A percentile compares a stretch with the other conserved stretches of the same genome.
Evolutionary conservation across 164 flowering plant species (phyloP).

Genomic region (Piper longum): DNA sequence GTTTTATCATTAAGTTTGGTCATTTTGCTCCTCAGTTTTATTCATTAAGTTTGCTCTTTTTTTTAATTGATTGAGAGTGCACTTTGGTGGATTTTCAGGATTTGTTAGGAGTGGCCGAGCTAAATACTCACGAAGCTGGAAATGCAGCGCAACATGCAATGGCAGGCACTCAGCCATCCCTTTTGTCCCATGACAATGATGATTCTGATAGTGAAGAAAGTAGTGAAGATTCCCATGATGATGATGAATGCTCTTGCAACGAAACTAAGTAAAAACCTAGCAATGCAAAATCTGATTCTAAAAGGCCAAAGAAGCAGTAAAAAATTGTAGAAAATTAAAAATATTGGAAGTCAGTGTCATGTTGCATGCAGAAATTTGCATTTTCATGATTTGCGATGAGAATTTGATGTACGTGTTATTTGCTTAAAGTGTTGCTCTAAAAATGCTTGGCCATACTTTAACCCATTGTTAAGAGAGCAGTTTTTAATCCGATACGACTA

Average conservation of each 20-base stretch:
- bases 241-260: neutral
- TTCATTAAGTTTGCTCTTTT: too few species aligned
- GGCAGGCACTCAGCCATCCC: constrained; percentile 27
- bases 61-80: neutral
- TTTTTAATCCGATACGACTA: too few species aligned
- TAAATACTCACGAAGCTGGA: constrained; percentile 76
- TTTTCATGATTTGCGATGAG: too few species aligned
- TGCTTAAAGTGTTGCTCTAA: too few species aligned
- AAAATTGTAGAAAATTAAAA: constrained; percentile 28
- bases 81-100: constrained; percentile 29
- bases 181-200: constrained; percentile 15
- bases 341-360: constrained; percentile 13
- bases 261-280: constrained; percentile 11
- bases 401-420: too few species aligned
- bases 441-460: too few species aligned
- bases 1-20: too few species aligned
- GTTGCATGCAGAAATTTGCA: neutral
- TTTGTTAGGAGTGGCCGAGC: constrained; percentile 79
- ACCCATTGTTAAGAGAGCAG: too few species aligned
- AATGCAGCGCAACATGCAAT: constrained; percentile 79
- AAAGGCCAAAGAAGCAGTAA: constrained; percentile 21
- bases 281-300: constrained; percentile 3
- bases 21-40: too few species aligned
- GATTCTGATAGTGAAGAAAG: constrained; percentile 7
- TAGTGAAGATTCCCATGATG: neutral